Percentiles rank a stretch among this genome's conserved stretches.
Evolutionary conservation across 371 early-diverging fungal species (phyloP).

Genomic region (Mortierella polycephala): DNA sequence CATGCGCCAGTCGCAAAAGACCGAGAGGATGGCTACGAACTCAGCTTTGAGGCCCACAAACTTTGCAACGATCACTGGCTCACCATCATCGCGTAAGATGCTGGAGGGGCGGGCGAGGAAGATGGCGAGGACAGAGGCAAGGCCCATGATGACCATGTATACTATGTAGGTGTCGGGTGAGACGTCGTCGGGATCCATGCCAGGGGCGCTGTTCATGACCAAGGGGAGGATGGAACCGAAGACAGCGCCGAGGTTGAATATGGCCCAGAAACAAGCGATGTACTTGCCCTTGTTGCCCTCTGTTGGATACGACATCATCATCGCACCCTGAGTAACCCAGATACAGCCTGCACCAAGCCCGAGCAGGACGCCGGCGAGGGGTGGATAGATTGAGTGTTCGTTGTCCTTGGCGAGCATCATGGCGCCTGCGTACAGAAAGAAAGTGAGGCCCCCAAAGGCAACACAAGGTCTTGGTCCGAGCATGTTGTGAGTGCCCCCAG

Average conservation of each 20-base stretch:
- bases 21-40: constrained; percentile 63
- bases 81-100: constrained; percentile 73
- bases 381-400: constrained; percentile 59
- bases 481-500: constrained; percentile 69
- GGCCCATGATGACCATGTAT: constrained; percentile 74
- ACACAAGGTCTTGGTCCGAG: constrained; percentile 64
- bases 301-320: constrained; percentile 85
- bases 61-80: constrained; percentile 64
- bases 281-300: constrained; percentile 82
- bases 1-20: constrained; percentile 77
- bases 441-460: constrained; percentile 65
- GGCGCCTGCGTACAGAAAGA: constrained; percentile 66
- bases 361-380: constrained; percentile 73
- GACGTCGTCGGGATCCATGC: constrained; percentile 52
- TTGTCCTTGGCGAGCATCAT: constrained; percentile 63
- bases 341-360: constrained; percentile 71
- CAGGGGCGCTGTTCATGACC: constrained; percentile 61
- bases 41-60: constrained; percentile 65
- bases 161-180: constrained; percentile 64
- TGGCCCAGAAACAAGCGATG: constrained; percentile 84
- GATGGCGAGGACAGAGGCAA: constrained; percentile 66
- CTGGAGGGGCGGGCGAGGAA: constrained; percentile 67
- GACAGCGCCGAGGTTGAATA: constrained; percentile 75
- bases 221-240: constrained; percentile 80
- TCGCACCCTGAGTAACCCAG: constrained; percentile 85